Conservation (phyloP, 768 basidiomycete genomes). For the Leccinum barrowsii region DNA sequence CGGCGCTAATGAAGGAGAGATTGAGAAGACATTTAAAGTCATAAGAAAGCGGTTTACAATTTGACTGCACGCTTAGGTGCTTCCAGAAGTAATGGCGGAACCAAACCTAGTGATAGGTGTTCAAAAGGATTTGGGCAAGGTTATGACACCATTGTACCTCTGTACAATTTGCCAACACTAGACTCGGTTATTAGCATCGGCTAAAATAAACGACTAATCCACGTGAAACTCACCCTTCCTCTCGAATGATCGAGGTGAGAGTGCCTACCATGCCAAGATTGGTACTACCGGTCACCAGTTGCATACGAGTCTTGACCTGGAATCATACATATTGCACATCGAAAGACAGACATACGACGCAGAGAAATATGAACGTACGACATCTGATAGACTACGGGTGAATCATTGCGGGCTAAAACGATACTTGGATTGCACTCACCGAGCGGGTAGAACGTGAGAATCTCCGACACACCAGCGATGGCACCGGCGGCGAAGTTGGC, state of each 20-base stretch:
- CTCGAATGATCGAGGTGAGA: constrained; percentile 75
- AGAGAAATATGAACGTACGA: constrained; percentile 50
- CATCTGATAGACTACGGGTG: constrained; percentile 52
- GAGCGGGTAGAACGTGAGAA: constrained; percentile 84
- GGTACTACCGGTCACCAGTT: constrained; percentile 84
- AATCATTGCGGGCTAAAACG: neutral
- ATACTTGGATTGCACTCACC: constrained; percentile 46
- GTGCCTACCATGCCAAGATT: constrained; percentile 77
- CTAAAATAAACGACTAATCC: neutral
- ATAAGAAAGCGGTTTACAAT: constrained; percentile 51
- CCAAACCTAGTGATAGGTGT: constrained; percentile 54
- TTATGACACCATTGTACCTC: constrained; percentile 47
- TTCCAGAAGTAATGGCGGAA: constrained; percentile 93
- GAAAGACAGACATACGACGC: neutral
- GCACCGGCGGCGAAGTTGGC: constrained; percentile 95
- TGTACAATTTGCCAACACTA: constrained; percentile 81
- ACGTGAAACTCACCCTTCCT: constrained; percentile 73
- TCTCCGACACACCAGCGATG: constrained; percentile 87
- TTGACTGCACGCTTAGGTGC: constrained; percentile 98
- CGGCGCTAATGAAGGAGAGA: constrained; percentile 44
- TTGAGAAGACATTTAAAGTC: neutral
- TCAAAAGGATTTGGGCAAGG: neutral
- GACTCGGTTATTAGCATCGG: neutral
- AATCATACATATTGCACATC: constrained; percentile 7
- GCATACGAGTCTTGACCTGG: constrained; percentile 97